A percentile compares a stretch with the other conserved stretches of the same genome.
Conservation (phyloP, 73 alveolate species). For the Paramecium pentaurelia region DNA sequence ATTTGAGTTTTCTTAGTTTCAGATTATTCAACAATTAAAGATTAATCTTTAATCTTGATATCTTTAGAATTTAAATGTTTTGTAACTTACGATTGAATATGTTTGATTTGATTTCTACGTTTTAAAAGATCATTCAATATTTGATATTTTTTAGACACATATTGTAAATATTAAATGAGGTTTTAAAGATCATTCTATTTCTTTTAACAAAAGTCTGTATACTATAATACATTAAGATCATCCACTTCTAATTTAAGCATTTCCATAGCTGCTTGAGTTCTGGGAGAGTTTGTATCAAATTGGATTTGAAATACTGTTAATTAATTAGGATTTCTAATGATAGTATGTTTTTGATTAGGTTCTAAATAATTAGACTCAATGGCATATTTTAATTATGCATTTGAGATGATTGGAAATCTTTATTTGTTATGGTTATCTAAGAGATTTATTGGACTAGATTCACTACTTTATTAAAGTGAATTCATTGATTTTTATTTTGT, state of each 20-base stretch:
- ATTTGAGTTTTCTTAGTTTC: not conserved
- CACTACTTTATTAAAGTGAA: not conserved
- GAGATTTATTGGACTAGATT: not conserved
- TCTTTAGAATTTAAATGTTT: not conserved
- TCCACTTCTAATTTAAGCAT: not conserved
- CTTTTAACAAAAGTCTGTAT: not conserved
- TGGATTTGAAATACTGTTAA: not conserved
- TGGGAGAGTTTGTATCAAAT: not conserved
- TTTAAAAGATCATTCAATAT: not conserved
- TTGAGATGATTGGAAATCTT: not conserved
- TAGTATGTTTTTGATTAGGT: not conserved
- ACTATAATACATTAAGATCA: not conserved
- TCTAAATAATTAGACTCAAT: not conserved
- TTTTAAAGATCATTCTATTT: not conserved
- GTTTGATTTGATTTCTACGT: not conserved
- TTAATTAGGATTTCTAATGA: not conserved
- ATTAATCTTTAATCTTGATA: not conserved
- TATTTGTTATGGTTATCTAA: not conserved
- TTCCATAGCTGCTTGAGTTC: constrained; percentile 9
- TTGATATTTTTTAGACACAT: not conserved
- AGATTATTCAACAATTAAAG: not conserved
- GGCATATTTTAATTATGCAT: not conserved
- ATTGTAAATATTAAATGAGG: not conserved
- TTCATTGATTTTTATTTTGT: not conserved
- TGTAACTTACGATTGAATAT: not conserved